phyloP scores from a whole-genome alignment of 2,329 filamentous ascomycete genomes.

The Colletotrichum eremochloae region DNA sequence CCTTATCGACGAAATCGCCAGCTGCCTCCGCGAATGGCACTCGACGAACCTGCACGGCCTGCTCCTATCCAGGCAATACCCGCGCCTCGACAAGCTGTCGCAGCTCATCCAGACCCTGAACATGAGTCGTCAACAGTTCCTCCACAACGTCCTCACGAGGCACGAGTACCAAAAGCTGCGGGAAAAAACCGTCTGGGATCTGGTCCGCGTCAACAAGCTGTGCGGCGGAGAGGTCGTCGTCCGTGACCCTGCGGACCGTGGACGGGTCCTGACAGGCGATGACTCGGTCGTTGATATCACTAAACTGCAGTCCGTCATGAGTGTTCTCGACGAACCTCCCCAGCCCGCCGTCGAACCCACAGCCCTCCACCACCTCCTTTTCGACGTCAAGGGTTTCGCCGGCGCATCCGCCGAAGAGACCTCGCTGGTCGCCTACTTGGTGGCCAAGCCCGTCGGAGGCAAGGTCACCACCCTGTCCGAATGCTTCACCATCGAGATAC shows the following conservation, averaged over 20 bases:
- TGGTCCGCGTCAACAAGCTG: conserved; percentile 94
- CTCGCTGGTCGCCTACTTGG: conserved; percentile 83
- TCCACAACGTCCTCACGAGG: conserved; percentile 92
- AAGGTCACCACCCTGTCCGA: conserved; percentile 81
- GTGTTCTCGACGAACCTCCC: conserved; percentile 87
- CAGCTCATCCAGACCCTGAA: conserved; percentile 86
- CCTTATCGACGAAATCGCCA: conserved; percentile 96
- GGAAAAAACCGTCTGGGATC: conserved; percentile 94
- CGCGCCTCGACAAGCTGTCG: conserved; percentile 83
- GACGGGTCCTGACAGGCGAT: conserved; percentile 88
- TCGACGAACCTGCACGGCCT: conserved; percentile 96
- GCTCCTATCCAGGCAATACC: conserved; percentile 85
- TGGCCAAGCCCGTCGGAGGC: conserved; percentile 75
- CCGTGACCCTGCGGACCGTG: conserved; percentile 84
- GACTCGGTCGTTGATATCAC: conserved; percentile 95
- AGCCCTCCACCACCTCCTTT: conserved; percentile 82
- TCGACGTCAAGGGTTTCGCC: conserved; percentile 87
- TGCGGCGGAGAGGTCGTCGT: conserved; percentile 96
- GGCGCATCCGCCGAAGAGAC: conserved; percentile 82
- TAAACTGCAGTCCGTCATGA: conserved; percentile 95
- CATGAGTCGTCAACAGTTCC: conserved; percentile 85
- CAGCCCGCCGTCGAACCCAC: conserved; percentile 75
- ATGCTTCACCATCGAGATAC: conserved; percentile 83
- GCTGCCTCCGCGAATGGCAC: conserved; percentile 97
- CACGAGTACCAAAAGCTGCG: conserved; percentile 85